A percentile compares a stretch with the other conserved stretches of the same genome.
Conservation (phyloP, 495 filamentous ascomycete species). For the Penicillium angulare region DNA sequence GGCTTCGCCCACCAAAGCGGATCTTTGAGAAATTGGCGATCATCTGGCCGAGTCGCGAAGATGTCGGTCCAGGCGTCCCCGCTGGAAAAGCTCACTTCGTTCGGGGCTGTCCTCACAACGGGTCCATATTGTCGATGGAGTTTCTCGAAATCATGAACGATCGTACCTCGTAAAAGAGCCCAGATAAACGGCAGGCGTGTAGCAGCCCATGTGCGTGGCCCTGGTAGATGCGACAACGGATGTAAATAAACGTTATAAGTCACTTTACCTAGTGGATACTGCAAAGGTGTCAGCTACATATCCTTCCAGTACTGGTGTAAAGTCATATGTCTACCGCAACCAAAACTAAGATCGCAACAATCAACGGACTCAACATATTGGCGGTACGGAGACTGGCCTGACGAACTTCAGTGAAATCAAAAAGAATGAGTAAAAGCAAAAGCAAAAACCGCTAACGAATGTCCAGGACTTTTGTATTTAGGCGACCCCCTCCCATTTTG, state of each 20-base stretch:
- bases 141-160: neutral
- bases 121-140: constrained; percentile 19
- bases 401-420: too few relatives aligned
- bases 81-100: constrained; percentile 54
- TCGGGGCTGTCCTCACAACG: constrained; percentile 55
- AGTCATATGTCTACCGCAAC: neutral
- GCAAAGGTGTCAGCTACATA: neutral
- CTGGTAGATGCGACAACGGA: constrained; percentile 1
- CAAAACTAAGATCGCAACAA: neutral
- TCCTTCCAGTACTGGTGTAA: neutral
- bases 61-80: constrained; percentile 58
- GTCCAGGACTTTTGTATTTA: too few relatives aligned
- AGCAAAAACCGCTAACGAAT: too few relatives aligned
- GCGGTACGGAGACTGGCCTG: too few relatives aligned
- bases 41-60: constrained; percentile 46
- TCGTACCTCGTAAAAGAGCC: neutral
- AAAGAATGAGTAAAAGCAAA: too few relatives aligned
- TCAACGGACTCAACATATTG: neutral
- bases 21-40: constrained; percentile 24
- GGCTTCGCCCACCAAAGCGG: constrained; percentile 13
- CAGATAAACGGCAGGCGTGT: constrained; percentile 5
- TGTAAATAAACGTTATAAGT: constrained; percentile 8
- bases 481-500: too few relatives aligned
- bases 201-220: neutral
- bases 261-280: neutral